Conservation (phyloP, 345 rosid species). For the Garcia nutans region DNA sequence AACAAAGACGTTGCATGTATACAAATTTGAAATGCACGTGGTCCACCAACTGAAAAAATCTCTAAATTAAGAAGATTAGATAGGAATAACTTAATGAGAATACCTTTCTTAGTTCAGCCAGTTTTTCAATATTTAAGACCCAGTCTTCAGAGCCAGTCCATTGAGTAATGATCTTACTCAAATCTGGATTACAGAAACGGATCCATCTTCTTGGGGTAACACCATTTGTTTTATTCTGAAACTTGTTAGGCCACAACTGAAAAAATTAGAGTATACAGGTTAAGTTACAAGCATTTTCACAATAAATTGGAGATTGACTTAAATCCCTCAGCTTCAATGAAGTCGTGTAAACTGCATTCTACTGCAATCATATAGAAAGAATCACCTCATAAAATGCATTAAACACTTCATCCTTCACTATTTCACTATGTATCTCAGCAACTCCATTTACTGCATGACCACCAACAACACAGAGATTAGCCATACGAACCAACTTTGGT, state of each 20-base stretch:
- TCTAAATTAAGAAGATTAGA: neutral
- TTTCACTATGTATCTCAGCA: conserved; percentile 79
- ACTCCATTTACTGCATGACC: conserved; percentile 81
- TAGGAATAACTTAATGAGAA: neutral
- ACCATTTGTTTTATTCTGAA: conserved; percentile 80
- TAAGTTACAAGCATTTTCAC: neutral
- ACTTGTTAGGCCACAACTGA: conserved; percentile 75
- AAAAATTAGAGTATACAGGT: conserved; percentile 23
- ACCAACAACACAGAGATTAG: conserved; percentile 59
- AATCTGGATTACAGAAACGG: conserved; percentile 62
- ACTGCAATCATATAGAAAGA: neutral
- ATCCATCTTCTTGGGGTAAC: conserved; percentile 87
- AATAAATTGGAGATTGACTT: neutral
- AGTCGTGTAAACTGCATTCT: neutral
- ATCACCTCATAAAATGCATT: conserved; percentile 59
- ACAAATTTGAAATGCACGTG: conserved; percentile 6
- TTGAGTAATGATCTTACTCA: conserved; percentile 61
- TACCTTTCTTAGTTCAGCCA: conserved; percentile 61
- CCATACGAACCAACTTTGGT: conserved; percentile 49
- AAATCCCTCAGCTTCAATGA: neutral
- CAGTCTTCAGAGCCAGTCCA: conserved; percentile 77
- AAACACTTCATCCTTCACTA: conserved; percentile 67
- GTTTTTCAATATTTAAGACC: conserved; percentile 63
- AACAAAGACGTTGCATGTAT: neutral
- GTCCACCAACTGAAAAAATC: conserved; percentile 9